Conservation (phyloP, 306 rosid species). For the Calophaca sinica region DNA sequence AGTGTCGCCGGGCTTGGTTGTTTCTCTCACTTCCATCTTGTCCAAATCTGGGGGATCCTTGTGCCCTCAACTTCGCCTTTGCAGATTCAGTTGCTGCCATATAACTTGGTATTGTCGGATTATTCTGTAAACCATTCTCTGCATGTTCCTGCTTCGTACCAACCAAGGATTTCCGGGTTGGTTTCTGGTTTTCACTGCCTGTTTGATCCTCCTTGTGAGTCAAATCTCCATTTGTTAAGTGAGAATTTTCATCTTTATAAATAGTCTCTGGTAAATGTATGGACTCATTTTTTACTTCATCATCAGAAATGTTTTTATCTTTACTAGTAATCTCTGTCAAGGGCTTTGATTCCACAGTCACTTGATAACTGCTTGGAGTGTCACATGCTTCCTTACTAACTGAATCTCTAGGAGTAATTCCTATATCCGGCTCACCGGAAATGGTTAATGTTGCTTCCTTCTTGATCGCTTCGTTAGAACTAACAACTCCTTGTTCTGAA, state of each 20-base stretch:
- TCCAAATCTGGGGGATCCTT: constrained; percentile 89
- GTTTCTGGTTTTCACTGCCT: constrained; percentile 74
- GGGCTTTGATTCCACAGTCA: constrained; percentile 57
- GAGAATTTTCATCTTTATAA: constrained; percentile 58
- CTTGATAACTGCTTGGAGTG: constrained; percentile 56
- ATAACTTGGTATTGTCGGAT: constrained; percentile 89
- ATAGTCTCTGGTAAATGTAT: constrained; percentile 57
- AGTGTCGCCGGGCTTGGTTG: constrained; percentile 75
- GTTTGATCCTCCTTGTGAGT: constrained; percentile 71
- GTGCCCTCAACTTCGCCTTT: constrained; percentile 94
- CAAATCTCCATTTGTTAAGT: constrained; percentile 63
- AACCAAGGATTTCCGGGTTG: constrained; percentile 62
- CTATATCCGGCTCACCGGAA: constrained; percentile 57
- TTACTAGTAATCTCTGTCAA: constrained; percentile 59
- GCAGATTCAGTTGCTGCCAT: constrained; percentile 99
- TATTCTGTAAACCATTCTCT: constrained; percentile 76
- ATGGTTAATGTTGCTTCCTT: constrained; percentile 53
- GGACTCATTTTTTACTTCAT: constrained; percentile 57
- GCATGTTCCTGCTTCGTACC: constrained; percentile 77
- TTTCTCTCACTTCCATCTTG: constrained; percentile 70
- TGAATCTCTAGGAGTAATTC: constrained; percentile 59
- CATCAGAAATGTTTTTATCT: constrained; percentile 55
- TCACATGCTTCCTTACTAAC: constrained; percentile 56
- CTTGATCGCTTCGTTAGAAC: constrained; percentile 59
- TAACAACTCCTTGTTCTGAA: constrained; percentile 51